Evolutionary conservation across 2,329 filamentous ascomycete species (phyloP).

Genomic region (Blastomyces parvus): DNA sequence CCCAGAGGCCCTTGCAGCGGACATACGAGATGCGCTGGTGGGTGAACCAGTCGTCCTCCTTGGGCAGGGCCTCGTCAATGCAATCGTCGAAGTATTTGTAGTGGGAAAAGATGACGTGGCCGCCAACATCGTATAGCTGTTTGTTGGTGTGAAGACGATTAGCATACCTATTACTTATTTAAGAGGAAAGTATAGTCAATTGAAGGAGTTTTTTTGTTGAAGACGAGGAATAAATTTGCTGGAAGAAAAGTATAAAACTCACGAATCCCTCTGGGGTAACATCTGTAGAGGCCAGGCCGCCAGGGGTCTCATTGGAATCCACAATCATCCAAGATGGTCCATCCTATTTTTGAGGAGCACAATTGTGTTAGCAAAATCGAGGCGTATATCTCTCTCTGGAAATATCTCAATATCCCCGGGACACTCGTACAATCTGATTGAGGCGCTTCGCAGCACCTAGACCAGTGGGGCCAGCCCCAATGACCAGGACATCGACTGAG

Average conservation of each 20-base stretch:
- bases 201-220: conserved; percentile 18
- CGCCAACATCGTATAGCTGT: conserved; percentile 95
- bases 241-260: conserved; percentile 40
- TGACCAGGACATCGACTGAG: conserved; percentile 92
- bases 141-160: neutral
- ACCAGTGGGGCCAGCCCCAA: conserved; percentile 94
- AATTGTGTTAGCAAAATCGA: conserved; percentile 13
- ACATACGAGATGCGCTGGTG: conserved; percentile 99
- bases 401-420: neutral
- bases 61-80: conserved; percentile 91
- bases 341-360: conserved; percentile 47
- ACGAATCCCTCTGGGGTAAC: conserved; percentile 94
- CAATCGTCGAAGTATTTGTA: conserved; percentile 99
- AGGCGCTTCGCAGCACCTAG: conserved; percentile 96
- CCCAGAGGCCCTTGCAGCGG: conserved; percentile 91
- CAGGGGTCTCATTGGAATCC: conserved; percentile 82
- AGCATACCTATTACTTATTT: neutral
- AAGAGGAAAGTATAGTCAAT: conserved; percentile 8
- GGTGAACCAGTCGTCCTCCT: conserved; percentile 89
- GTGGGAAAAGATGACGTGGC: conserved; percentile 98
- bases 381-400: neutral
- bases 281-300: conserved; percentile 93
- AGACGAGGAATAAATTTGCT: conserved; percentile 13
- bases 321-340: conserved; percentile 93
- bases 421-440: conserved; percentile 73